Percentiles rank a stretch among this genome's conserved stretches.
Conservation (phyloP, 345 rosid genomes). For the Gossypium mustelinum region DNA sequence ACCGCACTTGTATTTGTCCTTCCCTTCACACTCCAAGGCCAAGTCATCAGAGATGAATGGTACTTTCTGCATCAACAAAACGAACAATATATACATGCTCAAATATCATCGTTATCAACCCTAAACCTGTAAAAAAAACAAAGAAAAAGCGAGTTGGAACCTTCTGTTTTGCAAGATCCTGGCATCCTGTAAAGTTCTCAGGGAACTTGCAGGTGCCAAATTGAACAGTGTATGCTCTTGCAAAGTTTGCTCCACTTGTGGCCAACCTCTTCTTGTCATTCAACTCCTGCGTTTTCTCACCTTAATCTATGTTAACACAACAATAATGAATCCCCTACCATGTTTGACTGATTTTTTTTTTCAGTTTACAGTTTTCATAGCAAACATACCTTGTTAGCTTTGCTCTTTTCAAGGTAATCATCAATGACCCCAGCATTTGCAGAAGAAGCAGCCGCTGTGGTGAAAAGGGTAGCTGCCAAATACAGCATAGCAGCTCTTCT, state of each 20-base stretch:
- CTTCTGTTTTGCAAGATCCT: constrained; percentile 98
- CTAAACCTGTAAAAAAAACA: background rate
- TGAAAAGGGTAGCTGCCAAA: constrained; percentile 71
- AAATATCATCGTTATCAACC: constrained; percentile 5
- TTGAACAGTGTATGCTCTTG: constrained; percentile 89
- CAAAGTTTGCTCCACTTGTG: constrained; percentile 95
- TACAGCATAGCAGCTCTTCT: constrained; percentile 66
- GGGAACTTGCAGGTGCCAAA: constrained; percentile 97
- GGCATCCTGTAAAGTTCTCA: constrained; percentile 97
- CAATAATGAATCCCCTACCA: background rate
- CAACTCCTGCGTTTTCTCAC: constrained; percentile 49
- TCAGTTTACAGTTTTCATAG: background rate
- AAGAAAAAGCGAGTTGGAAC: constrained; percentile 27
- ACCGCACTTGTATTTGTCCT: constrained; percentile 96
- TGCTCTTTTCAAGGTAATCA: constrained; percentile 92
- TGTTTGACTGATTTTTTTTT: background rate
- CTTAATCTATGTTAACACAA: background rate
- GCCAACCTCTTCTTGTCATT: constrained; percentile 97
- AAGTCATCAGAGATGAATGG: constrained; percentile 80
- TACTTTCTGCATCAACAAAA: constrained; percentile 68
- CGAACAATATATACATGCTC: background rate
- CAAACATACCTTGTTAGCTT: constrained; percentile 79
- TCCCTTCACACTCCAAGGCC: constrained; percentile 86
- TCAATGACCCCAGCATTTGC: constrained; percentile 84
- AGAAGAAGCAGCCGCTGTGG: constrained; percentile 57